Percentiles rank a stretch among this genome's conserved stretches.
phyloP scores from a whole-genome alignment of 306 rosid species.

The Oemleria cerasiformis region DNA sequence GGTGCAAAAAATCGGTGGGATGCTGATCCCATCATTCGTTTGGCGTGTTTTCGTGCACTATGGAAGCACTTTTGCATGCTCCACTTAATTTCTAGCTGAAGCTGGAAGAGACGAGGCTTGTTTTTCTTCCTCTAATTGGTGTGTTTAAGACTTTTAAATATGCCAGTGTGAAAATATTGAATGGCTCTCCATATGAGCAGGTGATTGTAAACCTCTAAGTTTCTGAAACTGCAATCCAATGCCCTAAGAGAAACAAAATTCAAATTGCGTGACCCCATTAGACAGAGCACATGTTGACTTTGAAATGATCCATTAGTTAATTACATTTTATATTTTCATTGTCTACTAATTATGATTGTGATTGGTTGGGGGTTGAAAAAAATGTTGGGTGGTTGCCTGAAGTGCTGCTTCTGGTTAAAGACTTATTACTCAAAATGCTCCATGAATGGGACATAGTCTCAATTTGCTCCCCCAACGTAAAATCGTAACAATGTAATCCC shows the following conservation, averaged over 20 bases:
- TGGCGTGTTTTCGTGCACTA: neutral
- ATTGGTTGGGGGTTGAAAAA: neutral
- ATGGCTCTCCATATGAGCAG: neutral
- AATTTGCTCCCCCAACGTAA: too few species aligned
- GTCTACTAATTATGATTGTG: conserved; percentile 7
- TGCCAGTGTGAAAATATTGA: neutral
- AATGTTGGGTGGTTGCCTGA: conserved; percentile 2
- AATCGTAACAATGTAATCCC: too few species aligned
- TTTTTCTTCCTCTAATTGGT: neutral
- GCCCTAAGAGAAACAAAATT: neutral
- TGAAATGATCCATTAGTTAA: neutral
- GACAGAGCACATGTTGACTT: neutral
- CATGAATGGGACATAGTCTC: too few species aligned
- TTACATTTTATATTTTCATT: neutral
- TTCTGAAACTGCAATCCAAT: neutral
- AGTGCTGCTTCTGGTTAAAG: neutral
- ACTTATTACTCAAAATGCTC: too few species aligned
- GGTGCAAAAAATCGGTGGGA: conserved; percentile 1
- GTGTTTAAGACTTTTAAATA: neutral
- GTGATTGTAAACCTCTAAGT: neutral
- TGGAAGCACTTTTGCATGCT: neutral
- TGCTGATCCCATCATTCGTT: neutral
- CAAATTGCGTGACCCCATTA: neutral
- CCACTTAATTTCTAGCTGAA: neutral
- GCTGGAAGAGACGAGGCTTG: neutral